These are phyloP conservation scores for Naganishia randhawae DNA, from an alignment of 768 basidiomycete genomes.

Conservation along the genomic window DNA sequence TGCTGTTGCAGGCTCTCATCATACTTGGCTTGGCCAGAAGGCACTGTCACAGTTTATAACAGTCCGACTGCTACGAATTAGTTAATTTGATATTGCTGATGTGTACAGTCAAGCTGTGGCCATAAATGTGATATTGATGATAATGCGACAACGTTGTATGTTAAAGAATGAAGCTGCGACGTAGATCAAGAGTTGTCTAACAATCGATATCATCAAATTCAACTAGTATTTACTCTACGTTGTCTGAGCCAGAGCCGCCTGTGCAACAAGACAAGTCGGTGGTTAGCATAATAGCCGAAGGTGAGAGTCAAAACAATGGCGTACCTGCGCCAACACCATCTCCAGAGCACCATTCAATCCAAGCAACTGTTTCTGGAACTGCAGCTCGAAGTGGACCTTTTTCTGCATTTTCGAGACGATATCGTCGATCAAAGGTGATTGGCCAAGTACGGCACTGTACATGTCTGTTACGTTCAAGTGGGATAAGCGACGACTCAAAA, in stretches of 20 bases:
- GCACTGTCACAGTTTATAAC: neutral
- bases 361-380: conserved; percentile 79
- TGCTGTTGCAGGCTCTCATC: neutral
- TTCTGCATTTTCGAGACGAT: conserved; percentile 74
- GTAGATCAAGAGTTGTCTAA: neutral
- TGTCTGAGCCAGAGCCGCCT: conserved; percentile 20
- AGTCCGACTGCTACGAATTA: neutral
- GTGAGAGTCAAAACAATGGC: neutral
- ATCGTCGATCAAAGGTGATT: conserved; percentile 85
- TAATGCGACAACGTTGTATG: neutral
- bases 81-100: neutral
- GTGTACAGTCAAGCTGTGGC: too few relatives aligned
- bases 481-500: neutral
- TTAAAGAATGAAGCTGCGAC: too few relatives aligned
- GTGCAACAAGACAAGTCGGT: neutral
- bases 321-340: conserved; percentile 61
- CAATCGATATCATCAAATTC: neutral
- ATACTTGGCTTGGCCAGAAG: neutral
- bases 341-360: conserved; percentile 81
- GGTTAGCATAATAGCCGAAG: neutral
- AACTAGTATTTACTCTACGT: neutral
- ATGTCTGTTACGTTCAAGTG: conserved; percentile 62
- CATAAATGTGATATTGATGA: neutral
- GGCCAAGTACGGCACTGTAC: conserved; percentile 86
- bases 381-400: conserved; percentile 79